These are phyloP conservation scores for Amyloporia xantha DNA, from an alignment of 768 basidiomycete species.

Conservation along the genomic window DNA sequence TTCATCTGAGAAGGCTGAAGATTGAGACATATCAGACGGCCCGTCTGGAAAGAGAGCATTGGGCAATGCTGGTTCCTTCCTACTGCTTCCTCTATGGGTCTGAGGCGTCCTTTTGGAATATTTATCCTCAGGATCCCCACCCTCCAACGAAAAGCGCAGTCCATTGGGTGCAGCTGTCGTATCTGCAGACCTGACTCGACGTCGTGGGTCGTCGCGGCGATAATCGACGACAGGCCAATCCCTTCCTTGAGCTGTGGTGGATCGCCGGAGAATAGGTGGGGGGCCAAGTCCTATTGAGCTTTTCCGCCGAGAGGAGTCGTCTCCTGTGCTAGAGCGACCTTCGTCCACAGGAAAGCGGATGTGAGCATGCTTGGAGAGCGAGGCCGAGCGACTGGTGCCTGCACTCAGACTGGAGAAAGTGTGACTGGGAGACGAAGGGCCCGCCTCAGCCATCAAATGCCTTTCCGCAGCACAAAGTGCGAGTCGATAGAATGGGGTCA, in stretches of 20 bases:
- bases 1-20: constrained; percentile 55
- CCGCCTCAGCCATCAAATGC: constrained; percentile 30
- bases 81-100: constrained; percentile 4
- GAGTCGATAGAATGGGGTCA: too few relatives aligned
- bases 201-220: constrained; percentile 18
- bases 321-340: constrained; percentile 1
- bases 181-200: constrained; percentile 27
- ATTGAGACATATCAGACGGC: constrained; percentile 7
- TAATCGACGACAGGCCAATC: constrained; percentile 1
- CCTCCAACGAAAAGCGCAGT: background rate
- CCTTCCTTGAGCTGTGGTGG: constrained; percentile 7
- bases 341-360: constrained; percentile 28
- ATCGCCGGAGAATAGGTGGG: constrained; percentile 15
- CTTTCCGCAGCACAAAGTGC: too few relatives aligned
- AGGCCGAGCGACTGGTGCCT: constrained; percentile 5
- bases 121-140: background rate
- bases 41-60: constrained; percentile 2
- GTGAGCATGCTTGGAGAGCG: constrained; percentile 18
- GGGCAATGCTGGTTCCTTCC: constrained; percentile 8
- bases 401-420: constrained; percentile 14
- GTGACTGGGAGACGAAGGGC: constrained; percentile 17
- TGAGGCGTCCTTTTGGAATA: constrained; percentile 14
- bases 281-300: constrained; percentile 22
- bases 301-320: constrained; percentile 2
- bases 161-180: constrained; percentile 3